Evolutionary conservation across 345 rosid species (phyloP).

Genomic region (Brassica incana): DNA sequence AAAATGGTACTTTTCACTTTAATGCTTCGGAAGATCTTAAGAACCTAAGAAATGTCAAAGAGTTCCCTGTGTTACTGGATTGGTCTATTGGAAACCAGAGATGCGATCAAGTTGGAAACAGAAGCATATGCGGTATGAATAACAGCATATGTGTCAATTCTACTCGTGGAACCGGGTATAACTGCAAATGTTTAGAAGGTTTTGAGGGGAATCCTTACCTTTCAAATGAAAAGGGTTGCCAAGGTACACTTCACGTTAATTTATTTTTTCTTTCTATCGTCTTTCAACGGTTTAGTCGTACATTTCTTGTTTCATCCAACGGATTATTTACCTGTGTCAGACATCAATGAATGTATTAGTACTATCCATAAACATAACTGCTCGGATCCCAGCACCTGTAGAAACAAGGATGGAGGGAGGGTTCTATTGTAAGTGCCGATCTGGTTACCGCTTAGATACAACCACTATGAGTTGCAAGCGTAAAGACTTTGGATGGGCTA

Average conservation of each 20-base stretch:
- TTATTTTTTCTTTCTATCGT: no score
- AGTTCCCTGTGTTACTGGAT: conserved; percentile 9
- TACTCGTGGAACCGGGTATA: background rate
- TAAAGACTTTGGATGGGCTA: background rate
- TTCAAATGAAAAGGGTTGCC: no score
- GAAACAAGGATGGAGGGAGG: conserved; percentile 20
- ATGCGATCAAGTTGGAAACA: background rate
- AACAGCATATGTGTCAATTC: conserved; percentile 18
- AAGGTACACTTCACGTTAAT: no score
- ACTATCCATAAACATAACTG: conserved; percentile 4
- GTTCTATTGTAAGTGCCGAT: conserved; percentile 35
- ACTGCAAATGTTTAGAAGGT: no score
- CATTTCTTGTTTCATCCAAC: no score
- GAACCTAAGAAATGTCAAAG: background rate
- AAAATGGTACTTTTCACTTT: background rate
- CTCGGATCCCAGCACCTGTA: background rate
- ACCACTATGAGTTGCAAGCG: background rate
- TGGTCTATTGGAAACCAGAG: conserved; percentile 13
- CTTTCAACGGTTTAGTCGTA: no score
- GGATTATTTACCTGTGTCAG: no score
- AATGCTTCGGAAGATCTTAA: background rate
- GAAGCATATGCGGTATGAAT: background rate
- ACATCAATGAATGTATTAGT: background rate
- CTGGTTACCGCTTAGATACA: background rate
- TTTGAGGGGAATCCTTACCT: no score